Base-by-base conservation (phyloP, 176 grass and related monocot genomes). In the Melocanna baccifera region DNA sequence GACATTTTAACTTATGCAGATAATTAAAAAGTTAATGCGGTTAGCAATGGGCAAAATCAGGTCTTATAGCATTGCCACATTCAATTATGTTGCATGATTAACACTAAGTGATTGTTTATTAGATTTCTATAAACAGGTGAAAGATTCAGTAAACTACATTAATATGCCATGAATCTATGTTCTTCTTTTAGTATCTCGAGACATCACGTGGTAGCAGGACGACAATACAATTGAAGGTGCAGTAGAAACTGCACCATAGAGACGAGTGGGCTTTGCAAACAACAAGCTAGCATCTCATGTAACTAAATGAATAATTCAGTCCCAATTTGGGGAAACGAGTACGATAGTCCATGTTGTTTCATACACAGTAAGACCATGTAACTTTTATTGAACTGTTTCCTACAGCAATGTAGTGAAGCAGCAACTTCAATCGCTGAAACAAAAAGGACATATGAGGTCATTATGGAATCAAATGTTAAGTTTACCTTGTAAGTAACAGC, bases 21-120 rank as follows among this genome's bases (percentile, higher is more conserved):
- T 22, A 39, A 19, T 6, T 36, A 43, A 9, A 26, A 55, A 75
- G 32, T 42, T 42, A 76, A 55, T 84, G 22, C 13, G 9, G 14
- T 0, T 20, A 83, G 29, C 18, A 65, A 73, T 47, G 40, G 5
- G 26, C 12, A 63, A 23, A 7, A 71, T 59, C 28, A 57, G 43
- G 11, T 23, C 65, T 58, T 68, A 25, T 32, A 68, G 23, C 63
- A 30, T 22, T 57, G 63, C 15, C 56, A 29, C 10, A 9, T 50
- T 79, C 55, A 62, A 30, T 80, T 86, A 48, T 52, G 22, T 6
- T n/a, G 13, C 19, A 73, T 75, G 46, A n/a, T 87, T 57, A 19
- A 71, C 7, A 55, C 12, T 6, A 45, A 56, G 9, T 67, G 47
- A 67, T 46, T 69, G 25, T 13, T 75, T 51, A 20, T 53, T 32